Conservation (phyloP, 2,329 filamentous ascomycete genomes). For the Aspergillus sp. region DNA sequence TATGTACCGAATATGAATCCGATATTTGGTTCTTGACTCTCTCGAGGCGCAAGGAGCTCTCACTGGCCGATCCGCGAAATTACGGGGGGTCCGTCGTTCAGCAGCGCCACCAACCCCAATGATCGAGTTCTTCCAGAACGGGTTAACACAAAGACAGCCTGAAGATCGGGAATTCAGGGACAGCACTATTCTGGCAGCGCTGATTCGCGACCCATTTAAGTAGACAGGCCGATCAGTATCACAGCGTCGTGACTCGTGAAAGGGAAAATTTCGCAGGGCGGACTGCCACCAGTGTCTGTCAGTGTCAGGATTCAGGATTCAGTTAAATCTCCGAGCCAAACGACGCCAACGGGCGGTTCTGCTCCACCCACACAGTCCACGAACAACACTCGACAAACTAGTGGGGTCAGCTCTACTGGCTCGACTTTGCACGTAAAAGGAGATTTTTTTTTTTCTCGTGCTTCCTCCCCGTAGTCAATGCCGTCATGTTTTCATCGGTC, state of each 20-base stretch:
- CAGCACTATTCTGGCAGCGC: background rate
- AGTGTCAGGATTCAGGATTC: background rate
- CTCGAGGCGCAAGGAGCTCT: background rate
- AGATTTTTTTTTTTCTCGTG: background rate
- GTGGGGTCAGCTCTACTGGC: background rate
- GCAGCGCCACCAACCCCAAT: constrained; percentile 16
- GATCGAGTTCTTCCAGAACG: constrained; percentile 17
- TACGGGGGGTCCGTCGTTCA: constrained; percentile 15
- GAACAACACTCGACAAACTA: background rate
- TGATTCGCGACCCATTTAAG: background rate
- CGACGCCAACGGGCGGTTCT: background rate
- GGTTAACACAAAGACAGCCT: constrained; percentile 5
- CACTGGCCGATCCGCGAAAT: constrained; percentile 9
- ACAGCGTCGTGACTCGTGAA: background rate
- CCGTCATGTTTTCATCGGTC: background rate
- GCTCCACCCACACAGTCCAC: background rate
- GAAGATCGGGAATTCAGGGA: background rate
- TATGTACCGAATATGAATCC: background rate
- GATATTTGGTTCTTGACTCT: background rate
- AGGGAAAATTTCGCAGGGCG: no score
- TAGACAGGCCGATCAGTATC: background rate
- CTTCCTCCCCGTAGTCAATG: background rate
- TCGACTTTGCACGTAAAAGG: no score
- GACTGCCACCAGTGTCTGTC: background rate
- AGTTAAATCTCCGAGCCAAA: constrained; percentile 5